These are phyloP conservation scores for Brettanomyces sp. DNA, from an alignment of 805 yeast genomes.

Conservation along the genomic window DNA sequence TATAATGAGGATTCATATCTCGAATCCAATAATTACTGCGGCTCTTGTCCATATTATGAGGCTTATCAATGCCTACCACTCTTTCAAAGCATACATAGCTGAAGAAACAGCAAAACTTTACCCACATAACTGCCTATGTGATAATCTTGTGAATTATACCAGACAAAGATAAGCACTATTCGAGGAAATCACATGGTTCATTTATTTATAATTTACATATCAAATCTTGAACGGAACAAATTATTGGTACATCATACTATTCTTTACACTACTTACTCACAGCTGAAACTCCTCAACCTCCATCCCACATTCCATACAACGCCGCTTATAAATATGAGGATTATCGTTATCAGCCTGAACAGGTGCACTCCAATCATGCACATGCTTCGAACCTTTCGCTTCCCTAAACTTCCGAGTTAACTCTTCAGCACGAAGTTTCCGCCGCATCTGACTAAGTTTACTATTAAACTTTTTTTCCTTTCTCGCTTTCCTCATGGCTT, in stretches of 20 bases:
- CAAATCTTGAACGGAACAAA: neutral
- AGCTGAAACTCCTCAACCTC: slow-evolving; percentile 70
- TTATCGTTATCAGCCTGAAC: slow-evolving; percentile 22
- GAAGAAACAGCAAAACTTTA: slow-evolving; percentile 10
- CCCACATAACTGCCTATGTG: slow-evolving; percentile 12
- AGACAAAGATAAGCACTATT: slow-evolving; percentile 8
- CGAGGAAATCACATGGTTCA: slow-evolving; percentile 4
- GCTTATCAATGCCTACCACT: slow-evolving; percentile 14
- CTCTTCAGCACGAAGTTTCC: slow-evolving; percentile 87
- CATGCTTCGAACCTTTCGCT: slow-evolving; percentile 49
- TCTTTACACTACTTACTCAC: slow-evolving; percentile 7
- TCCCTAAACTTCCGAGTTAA: slow-evolving; percentile 62
- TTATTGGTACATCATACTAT: neutral
- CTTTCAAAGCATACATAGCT: slow-evolving; percentile 9
- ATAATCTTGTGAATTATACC: slow-evolving; percentile 10
- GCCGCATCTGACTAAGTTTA: slow-evolving; percentile 80
- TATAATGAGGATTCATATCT: neutral
- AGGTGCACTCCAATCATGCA: slow-evolving; percentile 66
- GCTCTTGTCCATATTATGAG: slow-evolving; percentile 16
- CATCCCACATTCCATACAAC: slow-evolving; percentile 77
- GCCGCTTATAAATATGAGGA: slow-evolving; percentile 35
- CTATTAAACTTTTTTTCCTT: slow-evolving; percentile 71
- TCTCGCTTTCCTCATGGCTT: slow-evolving; percentile 57
- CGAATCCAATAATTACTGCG: slow-evolving; percentile 5
- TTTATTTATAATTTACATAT: neutral